Evolutionary conservation across 225 moss, liverwort and hornwort species (phyloP).

Genomic region (Physcomitrellopsis africana): DNA sequence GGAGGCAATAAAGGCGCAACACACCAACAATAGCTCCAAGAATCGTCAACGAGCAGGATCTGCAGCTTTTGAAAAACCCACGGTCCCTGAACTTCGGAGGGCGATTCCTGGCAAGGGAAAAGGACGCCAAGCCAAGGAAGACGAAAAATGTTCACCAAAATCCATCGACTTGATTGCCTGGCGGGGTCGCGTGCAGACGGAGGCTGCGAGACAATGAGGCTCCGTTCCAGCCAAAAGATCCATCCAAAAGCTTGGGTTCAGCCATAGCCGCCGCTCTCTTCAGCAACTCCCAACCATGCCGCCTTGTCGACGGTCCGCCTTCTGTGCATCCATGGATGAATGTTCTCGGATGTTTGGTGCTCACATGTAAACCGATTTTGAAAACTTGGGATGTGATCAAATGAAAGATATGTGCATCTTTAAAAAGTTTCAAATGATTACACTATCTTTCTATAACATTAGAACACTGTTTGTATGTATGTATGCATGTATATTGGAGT

Average conservation of each 20-base stretch:
- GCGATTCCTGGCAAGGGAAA: conserved; percentile 22
- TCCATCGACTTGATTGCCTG: neutral
- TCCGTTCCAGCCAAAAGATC: neutral
- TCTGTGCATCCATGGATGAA: neutral
- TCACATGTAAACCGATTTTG: no score
- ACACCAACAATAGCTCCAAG: neutral
- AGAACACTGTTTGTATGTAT: no score
- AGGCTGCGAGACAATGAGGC: neutral
- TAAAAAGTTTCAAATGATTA: no score
- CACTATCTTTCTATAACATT: no score
- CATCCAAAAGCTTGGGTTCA: neutral
- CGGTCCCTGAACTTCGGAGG: conserved; percentile 29
- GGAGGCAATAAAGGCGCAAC: neutral
- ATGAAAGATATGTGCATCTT: no score
- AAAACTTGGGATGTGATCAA: no score
- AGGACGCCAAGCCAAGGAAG: conserved; percentile 25
- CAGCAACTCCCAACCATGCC: neutral
- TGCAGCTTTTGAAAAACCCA: neutral
- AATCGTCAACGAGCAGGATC: conserved; percentile 1
- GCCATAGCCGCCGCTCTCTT: neutral
- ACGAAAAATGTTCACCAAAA: neutral
- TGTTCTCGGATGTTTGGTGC: no score
- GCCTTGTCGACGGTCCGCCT: neutral
- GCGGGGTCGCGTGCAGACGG: neutral
- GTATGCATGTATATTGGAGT: no score